phyloP scores from a whole-genome alignment of 2,329 filamentous ascomycete species.

The Diplocarpon mali region DNA sequence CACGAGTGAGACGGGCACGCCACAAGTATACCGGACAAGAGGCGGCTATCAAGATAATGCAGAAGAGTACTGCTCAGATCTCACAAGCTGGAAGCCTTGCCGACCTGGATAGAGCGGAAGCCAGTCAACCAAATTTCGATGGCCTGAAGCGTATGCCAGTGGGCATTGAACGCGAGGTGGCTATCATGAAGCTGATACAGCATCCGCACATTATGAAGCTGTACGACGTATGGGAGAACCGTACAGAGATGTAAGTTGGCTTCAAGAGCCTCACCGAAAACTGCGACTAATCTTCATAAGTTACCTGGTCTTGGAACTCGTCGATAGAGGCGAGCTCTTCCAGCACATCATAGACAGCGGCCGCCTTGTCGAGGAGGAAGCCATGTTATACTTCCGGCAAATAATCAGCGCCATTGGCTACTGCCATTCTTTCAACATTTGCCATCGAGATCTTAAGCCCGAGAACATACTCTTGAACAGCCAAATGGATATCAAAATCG shows the following conservation, averaged over 20 bases:
- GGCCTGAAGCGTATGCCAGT: slow-evolving; percentile 67
- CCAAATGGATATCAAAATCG: slow-evolving; percentile 74
- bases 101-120: slow-evolving; percentile 65
- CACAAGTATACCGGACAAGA: slow-evolving; percentile 68
- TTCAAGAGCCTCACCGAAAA: no score
- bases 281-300: slow-evolving; percentile 36
- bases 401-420: slow-evolving; percentile 87
- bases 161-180: slow-evolving; percentile 87
- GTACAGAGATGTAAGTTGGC: slow-evolving; percentile 71
- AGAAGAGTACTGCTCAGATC: slow-evolving; percentile 67
- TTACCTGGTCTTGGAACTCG: slow-evolving; percentile 89
- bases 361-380: slow-evolving; percentile 66
- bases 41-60: slow-evolving; percentile 92
- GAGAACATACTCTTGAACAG: slow-evolving; percentile 87
- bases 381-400: slow-evolving; percentile 80
- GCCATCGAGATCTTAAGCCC: slow-evolving; percentile 90
- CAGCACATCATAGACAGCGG: slow-evolving; percentile 69
- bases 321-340: slow-evolving; percentile 63
- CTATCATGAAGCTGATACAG: slow-evolving; percentile 92
- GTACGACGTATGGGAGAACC: slow-evolving; percentile 97
- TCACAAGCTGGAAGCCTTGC: slow-evolving; percentile 79
- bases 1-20: slow-evolving; percentile 74
- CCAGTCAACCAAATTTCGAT: slow-evolving; percentile 41
- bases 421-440: slow-evolving; percentile 89
- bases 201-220: slow-evolving; percentile 91